These are phyloP conservation scores for Metschnikowia proteae DNA, from an alignment of 805 yeast genomes.

Conservation along the genomic window DNA sequence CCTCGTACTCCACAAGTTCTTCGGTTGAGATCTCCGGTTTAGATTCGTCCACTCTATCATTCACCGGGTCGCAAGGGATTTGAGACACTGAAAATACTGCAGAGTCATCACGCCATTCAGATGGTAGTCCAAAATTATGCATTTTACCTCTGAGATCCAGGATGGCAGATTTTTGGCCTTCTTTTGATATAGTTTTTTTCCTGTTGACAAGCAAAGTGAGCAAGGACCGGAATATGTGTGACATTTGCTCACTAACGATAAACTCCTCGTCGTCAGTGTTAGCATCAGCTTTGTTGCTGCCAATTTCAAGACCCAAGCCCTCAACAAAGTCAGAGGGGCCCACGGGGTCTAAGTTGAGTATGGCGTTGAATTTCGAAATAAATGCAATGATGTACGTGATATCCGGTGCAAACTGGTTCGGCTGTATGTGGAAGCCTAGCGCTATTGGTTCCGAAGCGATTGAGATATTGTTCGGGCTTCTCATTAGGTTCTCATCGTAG, in stretches of 20 bases:
- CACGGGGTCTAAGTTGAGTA: constrained; percentile 21
- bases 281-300: not conserved
- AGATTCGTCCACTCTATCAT: constrained; percentile 23
- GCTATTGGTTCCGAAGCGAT: constrained; percentile 28
- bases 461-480: constrained; percentile 16
- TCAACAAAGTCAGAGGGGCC: constrained; percentile 39
- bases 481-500: constrained; percentile 35
- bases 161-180: constrained; percentile 27
- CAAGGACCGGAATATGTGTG: constrained; percentile 28
- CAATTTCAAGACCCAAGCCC: constrained; percentile 28
- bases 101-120: constrained; percentile 34
- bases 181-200: constrained; percentile 27
- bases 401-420: constrained; percentile 30
- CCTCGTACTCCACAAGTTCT: constrained; percentile 14
- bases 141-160: constrained; percentile 31
- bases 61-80: constrained; percentile 6
- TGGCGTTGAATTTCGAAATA: constrained; percentile 28
- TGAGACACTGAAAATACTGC: constrained; percentile 6
- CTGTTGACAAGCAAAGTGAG: constrained; percentile 36
- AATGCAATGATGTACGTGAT: constrained; percentile 31
- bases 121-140: constrained; percentile 31
- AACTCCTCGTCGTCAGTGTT: constrained; percentile 1
- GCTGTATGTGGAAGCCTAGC: constrained; percentile 29
- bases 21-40: constrained; percentile 20
- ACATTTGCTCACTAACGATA: constrained; percentile 31